Base-by-base conservation (phyloP, 768 basidiomycete species). In the Calocera cornea region DNA sequence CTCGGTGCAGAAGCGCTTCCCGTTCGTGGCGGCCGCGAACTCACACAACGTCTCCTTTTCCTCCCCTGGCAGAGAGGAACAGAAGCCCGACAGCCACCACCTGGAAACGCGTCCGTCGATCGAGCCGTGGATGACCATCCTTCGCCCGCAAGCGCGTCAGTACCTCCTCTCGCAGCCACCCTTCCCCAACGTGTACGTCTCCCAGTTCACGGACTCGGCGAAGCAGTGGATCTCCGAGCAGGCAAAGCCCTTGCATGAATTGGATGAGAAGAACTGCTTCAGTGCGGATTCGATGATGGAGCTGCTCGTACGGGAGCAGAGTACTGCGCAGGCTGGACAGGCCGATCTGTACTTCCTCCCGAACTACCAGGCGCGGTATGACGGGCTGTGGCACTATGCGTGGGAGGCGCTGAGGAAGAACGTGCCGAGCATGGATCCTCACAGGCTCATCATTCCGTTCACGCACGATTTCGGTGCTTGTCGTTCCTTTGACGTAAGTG, bases 401-500 rank as follows among this genome's bases (percentile, higher is more conserved):
- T 47, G 44, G 44, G 44, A 47, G 7, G 44, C 19, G 12, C 73
- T 74, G 67, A 41, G 72, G 68, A 64, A 73, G 36, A 73, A 75
- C 65, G 71, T 73, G 29, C 68, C 72, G 38, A 68, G 72, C 8
- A 60, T 75, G 11, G 66, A 66, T 40, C 67, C 65, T 8, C 71
- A 72, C 41, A 70, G 69, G 31, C 67, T 74, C 33, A 69, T 73
- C 7, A 65, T 75, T 24, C 69, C 72, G 1, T 65, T 76, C 41
- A 77, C 76, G 27, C 75, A 76, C 67, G 76, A 77, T 68, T 77
- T 75, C 75, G 76, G 76, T 47, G 70, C 74, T 31, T 77, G 75
- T 50, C 67, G 72, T 17, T 50, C 68, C 5, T 76, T 77, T 67
- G 75, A 74, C 24, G 44, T 47, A 19, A 17, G 44, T 47, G 8